These are phyloP conservation scores for Dactylorhiza incarnata DNA, from an alignment of 106 monocot species.

Conservation along the genomic window DNA sequence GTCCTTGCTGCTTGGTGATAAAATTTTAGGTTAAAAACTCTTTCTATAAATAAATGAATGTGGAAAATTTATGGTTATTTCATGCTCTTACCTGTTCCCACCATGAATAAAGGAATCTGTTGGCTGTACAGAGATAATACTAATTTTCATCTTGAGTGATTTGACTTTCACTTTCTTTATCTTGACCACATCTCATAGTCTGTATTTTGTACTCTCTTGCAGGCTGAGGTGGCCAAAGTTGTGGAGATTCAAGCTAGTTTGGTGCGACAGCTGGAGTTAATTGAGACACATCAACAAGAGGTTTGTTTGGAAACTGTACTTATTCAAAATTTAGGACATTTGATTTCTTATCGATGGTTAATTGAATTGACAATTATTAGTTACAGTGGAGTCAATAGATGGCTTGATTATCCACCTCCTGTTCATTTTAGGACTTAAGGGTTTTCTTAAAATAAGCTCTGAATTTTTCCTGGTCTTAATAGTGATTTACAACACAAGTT, in stretches of 20 bases:
- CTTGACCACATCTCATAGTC: neutral
- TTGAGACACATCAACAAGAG: conserved; percentile 98
- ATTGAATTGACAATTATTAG: neutral
- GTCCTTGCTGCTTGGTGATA: neutral
- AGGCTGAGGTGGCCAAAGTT: conserved; percentile 98
- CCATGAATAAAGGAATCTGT: neutral
- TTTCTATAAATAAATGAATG: neutral
- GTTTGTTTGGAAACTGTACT: conserved; percentile 18
- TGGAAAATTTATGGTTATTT: neutral
- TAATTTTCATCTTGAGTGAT: neutral
- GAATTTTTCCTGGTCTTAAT: neutral
- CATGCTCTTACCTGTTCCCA: neutral
- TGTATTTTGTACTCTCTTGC: conserved; percentile 6
- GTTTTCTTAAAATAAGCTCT: neutral
- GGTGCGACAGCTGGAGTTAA: conserved; percentile 74
- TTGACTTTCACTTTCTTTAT: neutral
- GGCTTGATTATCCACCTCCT: neutral
- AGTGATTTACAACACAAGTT: neutral
- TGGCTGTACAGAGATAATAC: neutral
- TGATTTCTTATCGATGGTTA: neutral
- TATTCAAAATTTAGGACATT: neutral
- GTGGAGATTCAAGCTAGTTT: conserved; percentile 79
- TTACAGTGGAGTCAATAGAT: neutral
- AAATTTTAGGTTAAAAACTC: neutral
- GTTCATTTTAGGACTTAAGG: neutral